These are phyloP conservation scores for Oxalis stricta DNA, from an alignment of 441 rosid species.

Conservation along the genomic window DNA sequence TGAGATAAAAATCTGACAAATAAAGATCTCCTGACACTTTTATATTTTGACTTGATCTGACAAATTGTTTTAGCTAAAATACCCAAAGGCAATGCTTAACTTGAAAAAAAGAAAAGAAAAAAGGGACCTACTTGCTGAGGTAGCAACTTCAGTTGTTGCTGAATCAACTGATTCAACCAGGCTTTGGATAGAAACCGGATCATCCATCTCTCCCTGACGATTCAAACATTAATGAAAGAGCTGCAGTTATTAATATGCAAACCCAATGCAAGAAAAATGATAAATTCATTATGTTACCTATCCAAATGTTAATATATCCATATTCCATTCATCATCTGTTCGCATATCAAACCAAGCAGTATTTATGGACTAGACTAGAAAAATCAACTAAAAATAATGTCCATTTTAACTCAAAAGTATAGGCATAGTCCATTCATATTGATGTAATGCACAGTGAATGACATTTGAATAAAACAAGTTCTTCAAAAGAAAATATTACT, in stretches of 20 bases:
- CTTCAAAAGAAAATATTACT: not conserved
- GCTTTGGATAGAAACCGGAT: conserved; percentile 17
- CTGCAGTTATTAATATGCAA: not conserved
- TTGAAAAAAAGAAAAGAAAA: conserved; percentile 1
- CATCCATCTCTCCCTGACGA: conserved; percentile 27
- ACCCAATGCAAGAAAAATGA: not conserved
- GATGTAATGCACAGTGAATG: not conserved
- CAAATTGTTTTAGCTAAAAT: not conserved
- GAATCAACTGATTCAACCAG: conserved; percentile 21
- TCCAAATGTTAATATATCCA: not conserved
- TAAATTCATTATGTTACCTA: not conserved
- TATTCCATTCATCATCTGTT: too few relatives aligned
- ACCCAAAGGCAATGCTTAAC: not conserved
- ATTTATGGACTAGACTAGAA: too few relatives aligned
- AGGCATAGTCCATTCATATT: too few relatives aligned
- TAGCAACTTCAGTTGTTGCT: conserved; percentile 26
- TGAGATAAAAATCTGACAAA: too few relatives aligned
- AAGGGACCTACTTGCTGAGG: conserved; percentile 35
- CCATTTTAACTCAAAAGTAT: too few relatives aligned
- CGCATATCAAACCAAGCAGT: too few relatives aligned
- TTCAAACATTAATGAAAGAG: not conserved
- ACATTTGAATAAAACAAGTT: not conserved
- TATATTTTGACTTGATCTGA: too few relatives aligned
- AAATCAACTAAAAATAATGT: too few relatives aligned
- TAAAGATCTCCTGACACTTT: too few relatives aligned